Conservation (phyloP, 1,284 basidiomycete genomes). For the Fistulina hepatica region DNA sequence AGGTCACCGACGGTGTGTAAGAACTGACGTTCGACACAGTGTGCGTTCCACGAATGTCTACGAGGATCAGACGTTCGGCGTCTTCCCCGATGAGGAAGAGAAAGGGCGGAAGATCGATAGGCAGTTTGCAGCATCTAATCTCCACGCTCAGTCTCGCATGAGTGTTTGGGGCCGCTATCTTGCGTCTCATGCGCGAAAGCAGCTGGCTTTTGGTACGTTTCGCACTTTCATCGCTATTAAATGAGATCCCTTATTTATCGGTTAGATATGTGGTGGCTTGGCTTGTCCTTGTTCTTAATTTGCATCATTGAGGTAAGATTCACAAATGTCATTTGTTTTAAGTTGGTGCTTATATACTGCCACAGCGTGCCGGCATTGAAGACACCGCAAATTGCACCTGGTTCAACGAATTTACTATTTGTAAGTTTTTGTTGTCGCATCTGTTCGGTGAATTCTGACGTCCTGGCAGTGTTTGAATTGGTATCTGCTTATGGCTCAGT, state of each 20-base stretch:
- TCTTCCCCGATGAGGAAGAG: conserved; percentile 49
- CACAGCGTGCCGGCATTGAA: conserved; percentile 46
- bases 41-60: conserved; percentile 99
- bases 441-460: conserved; percentile 1
- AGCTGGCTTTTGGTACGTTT: conserved; percentile 73
- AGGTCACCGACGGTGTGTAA: background rate
- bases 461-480: conserved; percentile 63
- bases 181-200: conserved; percentile 70
- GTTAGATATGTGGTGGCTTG: conserved; percentile 86
- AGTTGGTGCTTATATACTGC: no score
- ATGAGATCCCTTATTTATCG: conserved; percentile 6
- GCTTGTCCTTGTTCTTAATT: conserved; percentile 64
- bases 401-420: conserved; percentile 73
- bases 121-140: no score
- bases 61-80: conserved; percentile 79
- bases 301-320: conserved; percentile 76
- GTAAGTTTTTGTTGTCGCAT: conserved; percentile 30
- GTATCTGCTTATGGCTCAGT: conserved; percentile 90
- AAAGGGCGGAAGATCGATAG: no score
- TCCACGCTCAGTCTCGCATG: conserved; percentile 34
- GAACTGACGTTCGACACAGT: conserved; percentile 26
- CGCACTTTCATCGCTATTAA: background rate
- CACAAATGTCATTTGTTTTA: no score
- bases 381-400: conserved; percentile 42
- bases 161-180: conserved; percentile 70